Base-by-base conservation (phyloP, 2,329 filamentous ascomycete species). In the Xylariaceae sp. region DNA sequence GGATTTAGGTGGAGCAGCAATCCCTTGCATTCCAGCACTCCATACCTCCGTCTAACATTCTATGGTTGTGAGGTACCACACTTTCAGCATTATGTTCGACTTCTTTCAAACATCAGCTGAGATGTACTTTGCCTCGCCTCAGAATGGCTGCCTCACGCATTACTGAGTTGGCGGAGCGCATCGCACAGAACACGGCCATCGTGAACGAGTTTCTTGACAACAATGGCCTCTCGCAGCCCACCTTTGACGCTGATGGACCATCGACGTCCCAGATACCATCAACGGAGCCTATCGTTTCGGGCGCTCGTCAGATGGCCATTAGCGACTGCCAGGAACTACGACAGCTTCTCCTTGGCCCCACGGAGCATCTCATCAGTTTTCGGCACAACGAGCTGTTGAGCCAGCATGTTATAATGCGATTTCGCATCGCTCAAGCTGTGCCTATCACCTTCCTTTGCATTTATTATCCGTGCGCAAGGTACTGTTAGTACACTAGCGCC, bases 151-250 rank as follows among this genome's bases (percentile, higher is more conserved):
- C 22, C 17, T 51, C 56, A 10, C 53, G 40, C 6, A 56, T 60
- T 10, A 34, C 46, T 18, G 50, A 54, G 16, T 17, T 59, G 17
- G 18, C 49, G 3, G 12, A 19, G 2, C 34, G 53, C 9, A 62
- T 63, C 10, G 57, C 57, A 6, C 28, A 47, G 9, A 63, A 62
- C 31, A 61, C 56, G 6, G 33, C 54, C 12, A 58, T 47, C 40
- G 50, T 61, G 2, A 48, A 56, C 12, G 55, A 59, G 5, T 61
- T 60, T 46, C 31, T 61, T 13, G 38, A 47, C 11, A 13, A 45
- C 5, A 47, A 59, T 16, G 47, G 53, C 22, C 42, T 63, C 6
- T 48, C 60, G 14, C 42, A 49, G 17, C 61, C 59, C 2, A 60
- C 57, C n/a, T 59, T 60, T 38, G 53, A 49, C 31, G 3, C 55